Conservation (phyloP, 1,284 basidiomycete species). For the Lignosus rhinocerotis region DNA sequence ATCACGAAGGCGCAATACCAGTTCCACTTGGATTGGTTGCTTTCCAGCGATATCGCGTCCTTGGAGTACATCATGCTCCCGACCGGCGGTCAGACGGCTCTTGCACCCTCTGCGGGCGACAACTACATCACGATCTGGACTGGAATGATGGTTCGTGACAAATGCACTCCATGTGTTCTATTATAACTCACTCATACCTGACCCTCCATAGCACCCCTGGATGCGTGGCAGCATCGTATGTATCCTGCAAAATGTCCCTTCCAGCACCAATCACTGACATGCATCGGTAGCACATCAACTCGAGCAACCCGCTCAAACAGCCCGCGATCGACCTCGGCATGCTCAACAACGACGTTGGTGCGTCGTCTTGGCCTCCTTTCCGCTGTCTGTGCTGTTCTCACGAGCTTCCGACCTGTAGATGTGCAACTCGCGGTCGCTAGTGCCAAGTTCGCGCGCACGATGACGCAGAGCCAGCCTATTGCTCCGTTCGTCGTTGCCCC, state of each 20-base stretch:
- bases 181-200: not conserved
- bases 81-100: not conserved
- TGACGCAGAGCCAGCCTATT: slow-evolving; percentile 1
- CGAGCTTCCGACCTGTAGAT: not conserved
- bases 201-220: not conserved
- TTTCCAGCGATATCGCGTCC: not conserved
- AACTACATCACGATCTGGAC: slow-evolving; percentile 4
- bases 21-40: slow-evolving; percentile 8
- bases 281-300: slow-evolving; percentile 5
- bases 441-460: slow-evolving; percentile 3
- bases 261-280: not conserved
- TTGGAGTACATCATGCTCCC: slow-evolving; percentile 11
- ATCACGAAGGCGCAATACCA: slow-evolving; percentile 7
- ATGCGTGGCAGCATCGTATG: slow-evolving; percentile 5
- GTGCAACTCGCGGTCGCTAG: not conserved
- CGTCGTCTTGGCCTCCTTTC: not conserved
- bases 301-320: not conserved
- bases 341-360: slow-evolving; percentile 5
- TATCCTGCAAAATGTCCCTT: not conserved
- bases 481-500: not conserved
- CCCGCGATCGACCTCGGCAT: slow-evolving; percentile 9
- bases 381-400: not conserved
- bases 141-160: not conserved
- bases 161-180: not conserved
- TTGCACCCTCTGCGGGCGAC: not conserved